Evolutionary conservation across 768 basidiomycete species (phyloP), one percentile per base, ranked within the genome.

Genomic region (Collybiopsis luxurians): DNA sequence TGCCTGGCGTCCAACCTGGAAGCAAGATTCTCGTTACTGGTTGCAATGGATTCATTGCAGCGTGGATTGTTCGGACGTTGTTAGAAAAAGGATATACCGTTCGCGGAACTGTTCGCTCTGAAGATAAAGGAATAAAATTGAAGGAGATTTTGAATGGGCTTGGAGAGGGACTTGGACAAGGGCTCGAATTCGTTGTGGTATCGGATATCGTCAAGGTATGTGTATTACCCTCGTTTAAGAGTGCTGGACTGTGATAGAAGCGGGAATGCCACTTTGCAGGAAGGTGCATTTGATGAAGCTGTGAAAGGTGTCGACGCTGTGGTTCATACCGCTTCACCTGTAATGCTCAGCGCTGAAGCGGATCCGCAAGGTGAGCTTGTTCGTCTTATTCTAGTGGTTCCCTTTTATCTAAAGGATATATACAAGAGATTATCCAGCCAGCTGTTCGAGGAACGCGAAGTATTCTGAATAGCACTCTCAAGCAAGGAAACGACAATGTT

Each of bases 131-230:
- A 1, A 67, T 77, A 1, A 80, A 82, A 62, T 70, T 92, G 56
- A 69, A 72, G 53, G 72, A 85, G 23, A 58, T 77, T 49, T 87
- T 89, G 68, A 72, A 79, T 57, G 85, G 81, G 0, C 79, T 79
- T 56, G 85, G 81, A 0, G 79, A 82, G 59, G 79, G 75, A 46
- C 82, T n/a, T n/a, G n/a, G n/a, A n/a, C n/a, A n/a, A n/a, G n/a
- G n/a, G n/a, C n/a, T 91, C 60, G 84, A 88, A 60, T 67, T 85
- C 42, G 81, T 81, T 17, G 70, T 90, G 21, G 89, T 93, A 0
- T 77, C 81, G 45, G 90, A 95, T 63, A 87, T 93, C 59, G 75
- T 75, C 6, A 66, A 76, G 71, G 82, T 81, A 45, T 49, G 73
- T 55, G 13, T 19, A n/a, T n/a, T n/a, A n/a, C n/a, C n/a, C n/a